Base-by-base conservation (phyloP, 768 basidiomycete species). In the Leccinum variicolor region DNA sequence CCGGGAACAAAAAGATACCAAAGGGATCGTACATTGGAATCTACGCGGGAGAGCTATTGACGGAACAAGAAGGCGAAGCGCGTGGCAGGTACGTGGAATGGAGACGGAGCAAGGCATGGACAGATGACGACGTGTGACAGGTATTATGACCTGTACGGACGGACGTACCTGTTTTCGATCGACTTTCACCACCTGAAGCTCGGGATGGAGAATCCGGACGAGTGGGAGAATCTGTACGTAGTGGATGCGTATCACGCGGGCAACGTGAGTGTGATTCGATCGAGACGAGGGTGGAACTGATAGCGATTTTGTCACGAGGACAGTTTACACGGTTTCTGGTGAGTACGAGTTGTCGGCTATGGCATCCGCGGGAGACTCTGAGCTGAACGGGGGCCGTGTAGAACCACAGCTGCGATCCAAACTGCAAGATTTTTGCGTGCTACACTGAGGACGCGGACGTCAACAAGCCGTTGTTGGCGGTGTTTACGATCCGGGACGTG, bases 361-460 rank as follows among this genome's bases (percentile, higher is more conserved):
- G 41, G n/a, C 41, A 43, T 43, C 10, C 10, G 41, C 41, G 41
- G 10, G 41, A 19, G 41, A 31, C 31, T 31, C 31, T 43, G n/a
- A 5, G 19, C 41, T 43, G 41, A 43, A 19, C 41, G 41, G 41
- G 41, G n/a, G 41, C 41, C 41, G 41, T 19, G 3, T 58, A 94
- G 92, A 97, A 96, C 62, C 93, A 97, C 63, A 92, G 89, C 17
- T 96, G 94, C 64, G 87, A 92, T 56, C 94, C 94, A 0, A 97
- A 96, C 67, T 86, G 87, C 61, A 68, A 69, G 6, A 79, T 94
- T 21, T 79, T 79, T n/a, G 77, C 90, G 0, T 86, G 83, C 47
- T 90, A 94, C 63, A 85, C 91, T 71, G 87, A 92, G 62, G 92
- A 93, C 52, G 79, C 82, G 13, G 83, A 91, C 62, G 64, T 87